Base-by-base conservation (phyloP, 23 red algal species). In the Gracilaria gracilis region DNA sequence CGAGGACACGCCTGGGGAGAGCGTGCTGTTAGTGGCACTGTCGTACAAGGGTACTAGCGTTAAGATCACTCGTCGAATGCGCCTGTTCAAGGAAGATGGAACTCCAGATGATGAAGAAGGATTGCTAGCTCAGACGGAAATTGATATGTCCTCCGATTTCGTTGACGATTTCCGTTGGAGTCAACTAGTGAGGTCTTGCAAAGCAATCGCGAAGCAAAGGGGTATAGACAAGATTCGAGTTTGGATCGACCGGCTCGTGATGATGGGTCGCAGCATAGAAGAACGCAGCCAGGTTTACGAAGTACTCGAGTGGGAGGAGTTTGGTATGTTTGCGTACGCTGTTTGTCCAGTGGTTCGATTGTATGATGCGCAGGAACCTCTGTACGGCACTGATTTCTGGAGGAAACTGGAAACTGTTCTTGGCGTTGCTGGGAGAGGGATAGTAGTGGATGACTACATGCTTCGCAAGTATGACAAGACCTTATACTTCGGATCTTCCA, bases 101-200 rank as follows among this genome's bases (percentile, higher is more conserved):
- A 44, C 23, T 34, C 38, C 38, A 25, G 32, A 39, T 4, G 23
- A 44, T 12, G 72, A 77, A 4, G 38, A 77, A 5, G 32, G 38
- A 35, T 4, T 39, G 32, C 15, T 77, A 8, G 23, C n/a, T 40
- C 72, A 77, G 38, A 77, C 42, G 4, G 28, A 77, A 9, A 34
- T 39, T 39, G 32, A 77, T 7, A 34, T 77, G 38, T 12, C 72
- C 25, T 32, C 25, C 32, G 72, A 77, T 40, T 77, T 77, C 36
- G 23, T 77, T 9, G 72, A 77, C 23, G 72, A 77, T 77, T 77
- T 77, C 38, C 72, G 72, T 9, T 77, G 72, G 72, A 77, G 72
- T 15, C 72, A 77, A 77, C 38, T 77, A 3, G 25, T 77, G 12
- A 3, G 72, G 15, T 77, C 72, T 35, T 77, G 32, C 28, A 39